These are phyloP conservation scores for Trametes elegans DNA, from an alignment of 768 basidiomycete species.

Conservation along the genomic window DNA sequence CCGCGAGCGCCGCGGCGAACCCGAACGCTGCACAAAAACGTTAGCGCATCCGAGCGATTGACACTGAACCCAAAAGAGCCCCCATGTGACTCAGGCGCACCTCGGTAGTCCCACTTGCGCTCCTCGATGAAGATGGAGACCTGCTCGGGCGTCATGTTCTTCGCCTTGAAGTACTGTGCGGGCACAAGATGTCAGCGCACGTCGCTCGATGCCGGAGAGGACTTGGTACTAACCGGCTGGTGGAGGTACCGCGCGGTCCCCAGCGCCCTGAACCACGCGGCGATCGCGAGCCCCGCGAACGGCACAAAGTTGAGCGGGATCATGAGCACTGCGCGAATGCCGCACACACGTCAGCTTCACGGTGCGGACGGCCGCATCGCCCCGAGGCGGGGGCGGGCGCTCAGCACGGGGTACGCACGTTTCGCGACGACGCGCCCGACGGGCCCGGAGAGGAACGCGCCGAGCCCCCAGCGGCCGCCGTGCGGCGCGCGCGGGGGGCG, in stretches of 20 bases:
- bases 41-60: not conserved
- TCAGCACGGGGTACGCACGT: conserved; percentile 20
- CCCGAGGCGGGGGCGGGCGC: too few species aligned
- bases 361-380: too few species aligned
- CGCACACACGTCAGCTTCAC: conserved; percentile 39
- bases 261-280: conserved; percentile 65
- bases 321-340: conserved; percentile 46
- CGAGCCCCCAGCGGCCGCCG: conserved; percentile 11
- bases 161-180: conserved; percentile 77
- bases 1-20: conserved; percentile 78
- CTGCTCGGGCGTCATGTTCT: conserved; percentile 75
- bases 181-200: conserved; percentile 1
- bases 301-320: conserved; percentile 62
- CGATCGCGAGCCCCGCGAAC: conserved; percentile 57
- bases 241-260: conserved; percentile 70
- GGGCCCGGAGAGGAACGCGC: conserved; percentile 12
- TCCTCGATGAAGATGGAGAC: conserved; percentile 81
- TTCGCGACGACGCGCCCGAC: conserved; percentile 20
- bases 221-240: conserved; percentile 46
- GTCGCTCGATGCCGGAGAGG: not conserved
- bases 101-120: conserved; percentile 83
- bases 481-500: conserved; percentile 38
- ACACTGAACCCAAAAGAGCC: not conserved
- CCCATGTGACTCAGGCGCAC: conserved; percentile 37
- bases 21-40: conserved; percentile 64